Evolutionary conservation across 495 filamentous ascomycete species (phyloP).

Genomic region (Aspergillus kassunensis): DNA sequence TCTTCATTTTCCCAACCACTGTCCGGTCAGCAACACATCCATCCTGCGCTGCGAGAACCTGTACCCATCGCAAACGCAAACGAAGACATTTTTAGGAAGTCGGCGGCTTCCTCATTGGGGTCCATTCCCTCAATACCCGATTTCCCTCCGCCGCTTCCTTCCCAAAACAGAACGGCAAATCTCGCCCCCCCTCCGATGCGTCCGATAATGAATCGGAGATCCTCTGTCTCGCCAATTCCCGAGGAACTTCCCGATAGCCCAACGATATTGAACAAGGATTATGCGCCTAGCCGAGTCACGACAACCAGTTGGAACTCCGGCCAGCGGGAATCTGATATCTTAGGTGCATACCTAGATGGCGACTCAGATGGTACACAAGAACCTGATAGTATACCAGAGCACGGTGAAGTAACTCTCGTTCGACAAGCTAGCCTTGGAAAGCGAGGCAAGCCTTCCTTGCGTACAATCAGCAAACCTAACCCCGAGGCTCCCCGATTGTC

Average conservation of each 20-base stretch:
- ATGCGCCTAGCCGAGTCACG: conserved; percentile 77
- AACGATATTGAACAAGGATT: conserved; percentile 57
- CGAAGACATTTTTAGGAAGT: conserved; percentile 34
- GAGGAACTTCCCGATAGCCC: conserved; percentile 65
- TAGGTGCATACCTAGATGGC: conserved; percentile 36
- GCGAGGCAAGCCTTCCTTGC: conserved; percentile 66
- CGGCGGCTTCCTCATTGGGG: conserved; percentile 28
- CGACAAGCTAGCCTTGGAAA: conserved; percentile 76
- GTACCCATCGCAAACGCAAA: conserved; percentile 30
- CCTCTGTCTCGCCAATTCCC: conserved; percentile 81
- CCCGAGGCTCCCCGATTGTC: conserved; percentile 20
- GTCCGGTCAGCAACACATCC: conserved; percentile 25
- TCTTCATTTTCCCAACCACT: conserved; percentile 49
- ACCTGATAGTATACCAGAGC: conserved; percentile 34
- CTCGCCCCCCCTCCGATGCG: conserved; percentile 26
- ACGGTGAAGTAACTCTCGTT: conserved; percentile 61
- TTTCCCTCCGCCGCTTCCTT: conserved; percentile 22
- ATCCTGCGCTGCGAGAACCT: conserved; percentile 26
- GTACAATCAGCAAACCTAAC: conserved; percentile 52
- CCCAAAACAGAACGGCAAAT: conserved; percentile 19
- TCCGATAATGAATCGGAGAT: conserved; percentile 45
- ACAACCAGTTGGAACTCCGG: conserved; percentile 66
- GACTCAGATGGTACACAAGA: conserved; percentile 35
- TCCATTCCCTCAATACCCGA: conserved; percentile 48
- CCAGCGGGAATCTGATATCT: conserved; percentile 44